Evolutionary conservation across 345 rosid genomes (phyloP), one percentile per base, ranked within the genome.

Genomic region (Salix suchowensis): DNA sequence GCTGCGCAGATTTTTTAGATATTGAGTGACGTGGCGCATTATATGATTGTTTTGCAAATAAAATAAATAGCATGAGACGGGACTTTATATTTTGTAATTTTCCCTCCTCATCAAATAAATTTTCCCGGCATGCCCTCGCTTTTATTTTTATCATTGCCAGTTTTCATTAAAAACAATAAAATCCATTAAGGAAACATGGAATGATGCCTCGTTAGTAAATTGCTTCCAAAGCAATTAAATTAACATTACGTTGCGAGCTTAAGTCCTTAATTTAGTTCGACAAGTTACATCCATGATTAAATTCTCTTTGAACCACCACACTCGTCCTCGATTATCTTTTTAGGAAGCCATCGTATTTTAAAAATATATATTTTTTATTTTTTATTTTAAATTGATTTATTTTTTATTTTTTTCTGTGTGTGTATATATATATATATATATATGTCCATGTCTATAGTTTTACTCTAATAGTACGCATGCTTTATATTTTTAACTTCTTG

Each of bases 21-120:
- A 15, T 40, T 60, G 23, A 46, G 26, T 61, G 28, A 40, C 73
- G 79, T 68, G 61, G 79, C 60, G 74, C 69, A 58, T 44, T 60
- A 37, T 39, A 34, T 67, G 19, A 26, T 68, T 5, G 24, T 37
- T 42, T 4, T 13, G 46, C 12, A 44, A n/a, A n/a, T 69, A 48
- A 48, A 10, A 9, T 18, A 30, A 32, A 24, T 24, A 24, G 26
- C 13, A 55, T n/a, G 23, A 55, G 13, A 55, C 2, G 62, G 62
- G n/a, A n/a, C n/a, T 55, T 55, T 4, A 9, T n/a, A n/a, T 55
- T 9, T 1, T n/a, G 28, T 55, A n/a, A n/a, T 55, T 55, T 55
- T 19, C 21, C 5, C 6, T 7, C 3, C 24, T 6, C 40, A 1
- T 37, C 40, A 37, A 37, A 5, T 19, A 5, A n/a, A 8, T 55